Evolutionary conservation across 2,329 filamentous ascomycete genomes (phyloP).

Genomic region (Geoglossum cookeanum): DNA sequence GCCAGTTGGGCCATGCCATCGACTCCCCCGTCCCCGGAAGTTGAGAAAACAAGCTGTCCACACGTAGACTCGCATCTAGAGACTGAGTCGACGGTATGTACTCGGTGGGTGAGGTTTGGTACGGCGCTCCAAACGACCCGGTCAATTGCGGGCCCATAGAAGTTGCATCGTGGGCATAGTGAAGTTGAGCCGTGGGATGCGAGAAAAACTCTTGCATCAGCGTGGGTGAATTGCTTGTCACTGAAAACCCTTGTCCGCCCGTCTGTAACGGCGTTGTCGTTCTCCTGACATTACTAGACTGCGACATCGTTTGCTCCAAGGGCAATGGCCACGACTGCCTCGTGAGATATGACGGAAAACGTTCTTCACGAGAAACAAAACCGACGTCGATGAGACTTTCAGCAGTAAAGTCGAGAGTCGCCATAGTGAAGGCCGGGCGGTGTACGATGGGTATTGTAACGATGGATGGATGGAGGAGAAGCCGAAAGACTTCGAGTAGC

Average conservation of each 20-base stretch:
- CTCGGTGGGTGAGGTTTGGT: slow-evolving; percentile 33
- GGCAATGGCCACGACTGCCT: slow-evolving; percentile 24
- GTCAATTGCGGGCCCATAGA: slow-evolving; percentile 31
- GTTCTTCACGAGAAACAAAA: slow-evolving; percentile 5
- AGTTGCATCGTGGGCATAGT: slow-evolving; percentile 32
- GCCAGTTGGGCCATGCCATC: slow-evolving; percentile 40
- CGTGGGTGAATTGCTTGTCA: slow-evolving; percentile 15
- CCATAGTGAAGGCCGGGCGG: slow-evolving; percentile 1
- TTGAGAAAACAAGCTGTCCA: slow-evolving; percentile 42
- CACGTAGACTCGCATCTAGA: slow-evolving; percentile 37
- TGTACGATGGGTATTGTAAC: slow-evolving; percentile 1
- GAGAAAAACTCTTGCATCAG: slow-evolving; percentile 28
- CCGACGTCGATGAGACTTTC: slow-evolving; percentile 3
- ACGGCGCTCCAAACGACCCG: background rate
- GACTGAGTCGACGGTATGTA: slow-evolving; percentile 39
- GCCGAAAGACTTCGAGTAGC: slow-evolving; percentile 3
- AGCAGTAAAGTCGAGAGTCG: slow-evolving; percentile 1
- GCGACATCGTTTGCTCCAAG: slow-evolving; percentile 20
- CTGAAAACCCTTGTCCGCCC: slow-evolving; percentile 21
- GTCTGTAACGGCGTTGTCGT: slow-evolving; percentile 25
- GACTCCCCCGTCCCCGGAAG: slow-evolving; percentile 43
- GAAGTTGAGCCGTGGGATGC: slow-evolving; percentile 21
- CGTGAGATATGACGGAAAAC: slow-evolving; percentile 19
- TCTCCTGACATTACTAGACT: slow-evolving; percentile 20
- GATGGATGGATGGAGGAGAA: background rate